Percentiles rank a stretch among this genome's conserved stretches.
Evolutionary conservation across 1,139 yeast species (phyloP).

Genomic region (Kodamaea suecica): DNA sequence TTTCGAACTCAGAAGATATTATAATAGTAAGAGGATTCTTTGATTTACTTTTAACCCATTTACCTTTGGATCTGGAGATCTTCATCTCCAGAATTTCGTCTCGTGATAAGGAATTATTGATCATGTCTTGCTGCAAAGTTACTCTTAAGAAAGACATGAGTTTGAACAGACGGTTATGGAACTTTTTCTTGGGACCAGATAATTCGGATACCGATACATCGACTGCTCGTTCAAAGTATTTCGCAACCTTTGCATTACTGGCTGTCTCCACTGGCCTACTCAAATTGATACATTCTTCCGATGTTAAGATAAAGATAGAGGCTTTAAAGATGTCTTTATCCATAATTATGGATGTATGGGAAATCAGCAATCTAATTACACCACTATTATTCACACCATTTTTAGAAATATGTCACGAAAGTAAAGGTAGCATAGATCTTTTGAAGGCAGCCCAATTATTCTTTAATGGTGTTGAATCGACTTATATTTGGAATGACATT

Average conservation of each 20-base stretch:
- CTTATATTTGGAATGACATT: conserved; percentile 69
- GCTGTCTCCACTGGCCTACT: conserved; percentile 53
- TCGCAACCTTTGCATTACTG: conserved; percentile 52
- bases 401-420: conserved; percentile 36
- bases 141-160: conserved; percentile 89
- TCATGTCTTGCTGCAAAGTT: conserved; percentile 62
- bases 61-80: conserved; percentile 63
- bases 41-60: conserved; percentile 67
- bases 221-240: conserved; percentile 49
- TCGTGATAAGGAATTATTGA: conserved; percentile 55
- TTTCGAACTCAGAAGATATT: conserved; percentile 52
- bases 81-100: conserved; percentile 45
- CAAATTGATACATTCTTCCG: conserved; percentile 38
- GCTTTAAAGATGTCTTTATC: conserved; percentile 61
- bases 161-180: conserved; percentile 87
- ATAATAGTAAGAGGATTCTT: conserved; percentile 87
- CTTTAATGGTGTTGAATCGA: conserved; percentile 83
- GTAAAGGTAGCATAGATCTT: conserved; percentile 36
- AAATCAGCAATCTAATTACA: conserved; percentile 70
- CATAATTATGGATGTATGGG: conserved; percentile 90
- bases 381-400: conserved; percentile 70
- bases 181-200: conserved; percentile 83
- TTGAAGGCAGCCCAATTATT: conserved; percentile 60
- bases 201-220: conserved; percentile 13
- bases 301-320: conserved; percentile 34